phyloP scores from a whole-genome alignment of 768 basidiomycete species.

The Amanita exitialis region DNA sequence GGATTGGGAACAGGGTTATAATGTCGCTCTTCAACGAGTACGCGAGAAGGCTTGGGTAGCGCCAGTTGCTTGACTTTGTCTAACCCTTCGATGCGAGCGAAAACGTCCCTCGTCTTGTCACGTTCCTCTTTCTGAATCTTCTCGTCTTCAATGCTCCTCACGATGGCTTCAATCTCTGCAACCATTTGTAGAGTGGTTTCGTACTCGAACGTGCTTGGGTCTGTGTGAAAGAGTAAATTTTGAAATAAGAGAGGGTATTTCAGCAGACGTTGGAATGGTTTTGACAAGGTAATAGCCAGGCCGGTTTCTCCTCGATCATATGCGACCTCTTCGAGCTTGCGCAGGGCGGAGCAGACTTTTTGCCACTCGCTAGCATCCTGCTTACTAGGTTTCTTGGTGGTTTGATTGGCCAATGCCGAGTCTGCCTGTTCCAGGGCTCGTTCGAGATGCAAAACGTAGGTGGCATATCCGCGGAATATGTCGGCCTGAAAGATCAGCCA shows the following conservation, averaged over 20 bases:
- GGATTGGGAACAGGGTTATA: slow-evolving; percentile 27
- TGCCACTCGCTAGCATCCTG: slow-evolving; percentile 74
- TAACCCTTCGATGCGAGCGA: slow-evolving; percentile 92
- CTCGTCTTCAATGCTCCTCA: slow-evolving; percentile 95
- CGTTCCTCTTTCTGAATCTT: slow-evolving; percentile 96
- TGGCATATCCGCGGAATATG: slow-evolving; percentile 89
- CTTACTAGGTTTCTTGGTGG: slow-evolving; percentile 72
- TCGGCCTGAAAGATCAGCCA: slow-evolving; percentile 50
- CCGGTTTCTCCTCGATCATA: slow-evolving; percentile 88
- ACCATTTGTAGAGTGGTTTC: slow-evolving; percentile 96
- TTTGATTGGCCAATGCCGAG: slow-evolving; percentile 54
- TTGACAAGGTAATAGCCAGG: slow-evolving; percentile 88
- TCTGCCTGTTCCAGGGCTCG: slow-evolving; percentile 84
- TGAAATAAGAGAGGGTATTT: slow-evolving; percentile 98
- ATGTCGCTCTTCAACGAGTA: slow-evolving; percentile 76
- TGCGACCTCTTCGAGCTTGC: slow-evolving; percentile 71
- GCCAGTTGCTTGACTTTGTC: slow-evolving; percentile 92
- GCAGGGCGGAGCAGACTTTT: slow-evolving; percentile 64
- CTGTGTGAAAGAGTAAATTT: slow-evolving; percentile 93
- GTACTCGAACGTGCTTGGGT: slow-evolving; percentile 95
- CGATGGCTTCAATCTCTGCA: slow-evolving; percentile 92
- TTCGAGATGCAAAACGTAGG: slow-evolving; percentile 91
- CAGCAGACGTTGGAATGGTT: slow-evolving; percentile 93
- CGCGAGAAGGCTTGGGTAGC: slow-evolving; percentile 78
- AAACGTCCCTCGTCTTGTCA: slow-evolving; percentile 89